A percentile compares a stretch with the other conserved stretches of the same genome.
phyloP scores from a whole-genome alignment of 1,139 yeast genomes.

The Debaryomyces udenii region DNA sequence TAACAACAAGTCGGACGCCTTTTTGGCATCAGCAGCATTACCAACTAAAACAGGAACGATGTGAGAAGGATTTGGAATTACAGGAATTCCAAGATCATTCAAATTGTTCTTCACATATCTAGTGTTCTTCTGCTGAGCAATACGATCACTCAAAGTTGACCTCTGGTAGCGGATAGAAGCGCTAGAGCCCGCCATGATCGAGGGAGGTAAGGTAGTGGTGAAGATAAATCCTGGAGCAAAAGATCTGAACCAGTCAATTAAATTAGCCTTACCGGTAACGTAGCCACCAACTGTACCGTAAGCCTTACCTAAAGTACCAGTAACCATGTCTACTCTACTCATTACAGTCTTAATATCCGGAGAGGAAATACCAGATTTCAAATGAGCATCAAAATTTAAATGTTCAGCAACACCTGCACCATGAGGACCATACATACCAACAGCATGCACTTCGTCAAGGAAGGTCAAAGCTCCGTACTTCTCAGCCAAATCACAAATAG shows the following conservation, averaged over 20 bases:
- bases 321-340: conserved; percentile 93
- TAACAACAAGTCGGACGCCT: conserved; percentile 86
- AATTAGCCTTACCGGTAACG: conserved; percentile 81
- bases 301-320: conserved; percentile 97
- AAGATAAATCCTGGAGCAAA: conserved; percentile 97
- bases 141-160: conserved; percentile 73
- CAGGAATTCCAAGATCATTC: conserved; percentile 80
- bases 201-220: conserved; percentile 95
- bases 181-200: conserved; percentile 95
- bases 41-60: conserved; percentile 95
- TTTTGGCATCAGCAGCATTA: conserved; percentile 88
- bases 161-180: conserved; percentile 88
- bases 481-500: conserved; percentile 93
- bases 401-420: conserved; percentile 99
- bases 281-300: conserved; percentile 98
- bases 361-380: conserved; percentile 65
- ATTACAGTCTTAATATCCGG: conserved; percentile 58
- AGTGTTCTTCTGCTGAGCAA: conserved; percentile 83
- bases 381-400: conserved; percentile 80
- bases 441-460: conserved; percentile 98
- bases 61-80: conserved; percentile 96
- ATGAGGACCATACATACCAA: conserved; percentile 98
- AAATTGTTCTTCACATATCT: conserved; percentile 79
- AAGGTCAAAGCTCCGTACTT: conserved; percentile 97
- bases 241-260: conserved; percentile 95